Conservation (phyloP, 768 basidiomycete genomes). For the Boletus reticulatus region DNA sequence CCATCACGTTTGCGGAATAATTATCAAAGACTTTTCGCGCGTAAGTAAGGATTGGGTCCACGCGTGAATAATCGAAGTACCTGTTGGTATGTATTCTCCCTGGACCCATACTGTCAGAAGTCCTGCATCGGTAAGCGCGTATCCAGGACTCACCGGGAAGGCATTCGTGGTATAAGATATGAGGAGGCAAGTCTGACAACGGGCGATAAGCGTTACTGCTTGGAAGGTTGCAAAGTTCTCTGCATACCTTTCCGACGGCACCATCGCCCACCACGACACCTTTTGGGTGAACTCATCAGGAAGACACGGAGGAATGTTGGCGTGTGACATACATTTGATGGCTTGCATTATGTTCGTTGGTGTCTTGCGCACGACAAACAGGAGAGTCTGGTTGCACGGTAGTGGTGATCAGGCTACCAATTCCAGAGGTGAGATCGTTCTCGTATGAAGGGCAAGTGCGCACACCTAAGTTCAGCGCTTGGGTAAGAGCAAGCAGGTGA, state of each 20-base stretch:
- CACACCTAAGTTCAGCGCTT: conserved; percentile 3
- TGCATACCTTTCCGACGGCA: conserved; percentile 92
- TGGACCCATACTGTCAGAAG: conserved; percentile 33
- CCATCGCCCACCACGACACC: conserved; percentile 99
- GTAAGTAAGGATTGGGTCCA: conserved; percentile 8
- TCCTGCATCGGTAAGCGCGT: conserved; percentile 9
- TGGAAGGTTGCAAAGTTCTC: conserved; percentile 3
- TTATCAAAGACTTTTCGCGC: conserved; percentile 85
- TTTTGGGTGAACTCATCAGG: conserved; percentile 39
- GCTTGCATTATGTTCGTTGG: conserved; percentile 63
- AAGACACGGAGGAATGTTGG: conserved; percentile 13
- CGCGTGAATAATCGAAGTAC: conserved; percentile 38
- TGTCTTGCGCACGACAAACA: conserved; percentile 13
- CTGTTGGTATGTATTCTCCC: conserved; percentile 97
- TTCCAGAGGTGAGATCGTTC: conserved; percentile 9
- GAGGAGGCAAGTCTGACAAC: conserved; percentile 86
- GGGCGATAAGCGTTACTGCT: conserved; percentile 12
- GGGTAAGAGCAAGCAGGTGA: background rate
- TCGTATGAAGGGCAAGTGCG: background rate
- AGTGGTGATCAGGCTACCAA: conserved; percentile 15
- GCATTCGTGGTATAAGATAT: conserved; percentile 99
- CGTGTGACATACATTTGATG: conserved; percentile 74
- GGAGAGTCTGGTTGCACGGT: conserved; percentile 13
- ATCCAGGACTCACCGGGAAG: conserved; percentile 68
- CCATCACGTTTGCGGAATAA: conserved; percentile 98